Conservation (phyloP, 768 basidiomycete genomes). For the Pleurotus eryngii region DNA sequence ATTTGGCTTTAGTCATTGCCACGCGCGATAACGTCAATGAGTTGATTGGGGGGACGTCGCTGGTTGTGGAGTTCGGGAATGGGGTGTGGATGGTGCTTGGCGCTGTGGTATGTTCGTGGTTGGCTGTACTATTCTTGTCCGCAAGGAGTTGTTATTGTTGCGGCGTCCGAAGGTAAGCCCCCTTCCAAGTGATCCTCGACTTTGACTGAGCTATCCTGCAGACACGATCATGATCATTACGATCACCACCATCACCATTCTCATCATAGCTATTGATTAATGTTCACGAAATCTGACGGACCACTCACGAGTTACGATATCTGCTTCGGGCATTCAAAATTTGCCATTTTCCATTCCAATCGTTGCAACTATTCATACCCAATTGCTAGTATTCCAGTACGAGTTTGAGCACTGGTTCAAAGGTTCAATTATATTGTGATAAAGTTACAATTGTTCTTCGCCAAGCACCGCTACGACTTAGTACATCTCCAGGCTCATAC, state of each 20-base stretch:
- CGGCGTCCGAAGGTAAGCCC: constrained; percentile 47
- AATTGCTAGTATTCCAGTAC: too few relatives aligned
- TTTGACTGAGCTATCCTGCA: background rate
- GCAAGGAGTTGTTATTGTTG: constrained; percentile 67
- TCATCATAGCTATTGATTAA: constrained; percentile 1
- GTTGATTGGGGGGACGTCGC: constrained; percentile 34
- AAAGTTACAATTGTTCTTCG: background rate
- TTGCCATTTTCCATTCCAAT: too few relatives aligned
- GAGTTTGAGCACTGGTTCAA: too few relatives aligned
- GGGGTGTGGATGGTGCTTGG: constrained; percentile 70
- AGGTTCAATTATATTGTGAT: too few relatives aligned
- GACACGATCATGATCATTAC: constrained; percentile 8
- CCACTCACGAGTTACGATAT: background rate
- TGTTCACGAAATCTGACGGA: background rate
- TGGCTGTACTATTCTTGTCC: constrained; percentile 57
- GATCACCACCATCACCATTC: background rate
- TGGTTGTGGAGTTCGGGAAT: constrained; percentile 58
- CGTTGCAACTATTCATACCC: too few relatives aligned
- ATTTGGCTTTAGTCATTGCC: constrained; percentile 57
- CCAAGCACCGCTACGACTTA: constrained; percentile 25
- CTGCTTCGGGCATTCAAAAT: too few relatives aligned
- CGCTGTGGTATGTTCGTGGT: constrained; percentile 54
- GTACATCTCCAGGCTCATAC: constrained; percentile 94
- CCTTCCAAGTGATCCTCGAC: background rate
- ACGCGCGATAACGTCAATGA: constrained; percentile 33